These are phyloP conservation scores for Pisolithus thermaeus DNA, from an alignment of 1,284 basidiomycete species.

Conservation along the genomic window DNA sequence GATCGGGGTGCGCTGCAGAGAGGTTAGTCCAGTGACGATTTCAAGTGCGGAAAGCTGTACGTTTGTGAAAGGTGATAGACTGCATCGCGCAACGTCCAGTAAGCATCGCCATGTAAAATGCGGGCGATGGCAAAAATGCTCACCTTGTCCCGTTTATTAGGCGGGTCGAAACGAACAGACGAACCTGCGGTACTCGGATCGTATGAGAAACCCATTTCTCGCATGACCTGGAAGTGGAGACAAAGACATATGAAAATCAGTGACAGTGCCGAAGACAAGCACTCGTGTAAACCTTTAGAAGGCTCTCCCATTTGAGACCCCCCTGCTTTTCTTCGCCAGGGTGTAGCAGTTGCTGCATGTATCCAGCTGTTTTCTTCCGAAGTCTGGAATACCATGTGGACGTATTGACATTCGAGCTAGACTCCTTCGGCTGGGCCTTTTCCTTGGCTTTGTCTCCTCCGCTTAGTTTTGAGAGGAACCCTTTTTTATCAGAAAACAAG, in stretches of 20 bases:
- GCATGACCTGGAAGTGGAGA: constrained; percentile 50
- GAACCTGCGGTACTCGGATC: constrained; percentile 74
- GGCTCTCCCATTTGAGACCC: constrained; percentile 71
- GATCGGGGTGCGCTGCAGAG: constrained; percentile 61
- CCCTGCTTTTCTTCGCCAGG: constrained; percentile 54
- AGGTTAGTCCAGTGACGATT: not conserved
- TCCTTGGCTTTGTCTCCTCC: constrained; percentile 32
- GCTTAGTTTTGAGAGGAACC: constrained; percentile 47
- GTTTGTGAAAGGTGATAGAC: constrained; percentile 74
- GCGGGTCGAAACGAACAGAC: constrained; percentile 75
- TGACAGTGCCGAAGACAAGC: not conserved
- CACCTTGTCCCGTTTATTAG: constrained; percentile 50
- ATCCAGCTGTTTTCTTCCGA: constrained; percentile 49
- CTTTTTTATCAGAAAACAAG: constrained; percentile 41
- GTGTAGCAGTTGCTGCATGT: constrained; percentile 61
- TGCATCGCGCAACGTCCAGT: constrained; percentile 22
- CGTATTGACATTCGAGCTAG: constrained; percentile 29
- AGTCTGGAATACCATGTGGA: constrained; percentile 51
- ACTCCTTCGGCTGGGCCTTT: constrained; percentile 32
- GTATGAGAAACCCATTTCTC: constrained; percentile 68
- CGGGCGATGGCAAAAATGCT: constrained; percentile 17
- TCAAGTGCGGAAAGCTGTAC: constrained; percentile 35
- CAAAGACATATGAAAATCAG: constrained; percentile 4
- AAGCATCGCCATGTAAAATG: constrained; percentile 5
- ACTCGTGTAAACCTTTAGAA: constrained; percentile 39